phyloP scores from a whole-genome alignment of 2,329 filamentous ascomycete species.

The Falciphora oryzae region DNA sequence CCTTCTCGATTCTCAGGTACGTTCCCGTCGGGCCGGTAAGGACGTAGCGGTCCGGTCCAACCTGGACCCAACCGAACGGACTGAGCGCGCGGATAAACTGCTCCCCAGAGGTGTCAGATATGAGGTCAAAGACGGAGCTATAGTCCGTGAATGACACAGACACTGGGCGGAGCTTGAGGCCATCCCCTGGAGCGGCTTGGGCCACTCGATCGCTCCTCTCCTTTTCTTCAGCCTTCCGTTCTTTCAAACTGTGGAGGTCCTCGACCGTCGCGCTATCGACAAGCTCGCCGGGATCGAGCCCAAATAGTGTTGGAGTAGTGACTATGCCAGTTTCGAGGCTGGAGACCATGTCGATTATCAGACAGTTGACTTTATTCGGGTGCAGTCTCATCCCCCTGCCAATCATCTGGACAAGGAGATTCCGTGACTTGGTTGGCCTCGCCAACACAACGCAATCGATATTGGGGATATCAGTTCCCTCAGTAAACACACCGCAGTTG shows the following conservation, averaged over 20 bases:
- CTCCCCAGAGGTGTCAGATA: constrained; percentile 75
- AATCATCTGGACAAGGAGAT: constrained; percentile 95
- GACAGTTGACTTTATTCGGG: constrained; percentile 77
- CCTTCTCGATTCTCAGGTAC: constrained; percentile 46
- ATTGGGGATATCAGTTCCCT: constrained; percentile 96
- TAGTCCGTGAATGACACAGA: constrained; percentile 76
- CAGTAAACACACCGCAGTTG: constrained; percentile 95
- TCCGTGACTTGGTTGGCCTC: constrained; percentile 85
- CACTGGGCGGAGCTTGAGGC: background rate
- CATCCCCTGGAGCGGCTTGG: no score
- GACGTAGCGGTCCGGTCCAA: constrained; percentile 64
- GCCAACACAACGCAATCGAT: constrained; percentile 90
- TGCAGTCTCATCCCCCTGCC: constrained; percentile 84
- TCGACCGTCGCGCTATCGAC: constrained; percentile 60
- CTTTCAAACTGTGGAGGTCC: constrained; percentile 52
- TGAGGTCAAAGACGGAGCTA: constrained; percentile 82
- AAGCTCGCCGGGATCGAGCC: constrained; percentile 76
- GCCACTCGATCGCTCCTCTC: constrained; percentile 20
- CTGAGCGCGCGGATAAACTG: constrained; percentile 72
- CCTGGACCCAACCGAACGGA: constrained; percentile 73
- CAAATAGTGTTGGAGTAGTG: constrained; percentile 87
- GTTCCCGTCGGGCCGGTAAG: constrained; percentile 62
- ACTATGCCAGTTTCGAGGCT: constrained; percentile 78
- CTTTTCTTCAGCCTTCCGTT: constrained; percentile 36
- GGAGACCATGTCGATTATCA: constrained; percentile 94